Conservation (phyloP, 345 rosid species). For the Fremontodendron californicum region DNA sequence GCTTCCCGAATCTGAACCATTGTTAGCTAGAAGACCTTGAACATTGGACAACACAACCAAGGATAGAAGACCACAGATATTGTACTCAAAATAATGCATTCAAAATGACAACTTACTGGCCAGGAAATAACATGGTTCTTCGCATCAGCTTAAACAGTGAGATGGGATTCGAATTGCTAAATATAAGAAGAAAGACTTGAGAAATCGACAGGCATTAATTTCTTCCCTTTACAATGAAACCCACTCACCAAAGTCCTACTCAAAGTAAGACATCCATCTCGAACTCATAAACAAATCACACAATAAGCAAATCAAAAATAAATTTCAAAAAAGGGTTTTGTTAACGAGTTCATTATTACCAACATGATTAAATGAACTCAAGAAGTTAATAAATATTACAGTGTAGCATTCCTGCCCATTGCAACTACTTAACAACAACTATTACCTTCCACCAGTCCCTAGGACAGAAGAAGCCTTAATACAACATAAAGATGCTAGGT, state of each 20-base stretch:
- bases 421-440: conserved; percentile 29
- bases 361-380: conserved; percentile 1
- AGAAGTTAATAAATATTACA: conserved; percentile 16
- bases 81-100: no score
- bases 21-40: no score
- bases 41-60: no score
- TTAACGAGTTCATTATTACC: no score
- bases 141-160: no score
- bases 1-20: no score
- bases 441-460: conserved; percentile 20
- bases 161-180: no score
- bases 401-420: conserved; percentile 9
- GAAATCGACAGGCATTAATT: no score
- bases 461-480: conserved; percentile 10
- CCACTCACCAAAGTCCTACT: background rate
- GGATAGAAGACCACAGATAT: no score
- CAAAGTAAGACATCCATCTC: background rate
- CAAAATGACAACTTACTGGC: no score
- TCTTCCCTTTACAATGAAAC: background rate
- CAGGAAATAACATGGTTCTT: no score
- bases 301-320: background rate
- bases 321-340: conserved; percentile 5
- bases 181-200: no score
- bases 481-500: conserved; percentile 12
- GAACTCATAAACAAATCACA: background rate